Percentiles rank a stretch among this genome's conserved stretches.
Evolutionary conservation across 2,329 filamentous ascomycete genomes (phyloP).

Genomic region (Xylariaceae sp.): DNA sequence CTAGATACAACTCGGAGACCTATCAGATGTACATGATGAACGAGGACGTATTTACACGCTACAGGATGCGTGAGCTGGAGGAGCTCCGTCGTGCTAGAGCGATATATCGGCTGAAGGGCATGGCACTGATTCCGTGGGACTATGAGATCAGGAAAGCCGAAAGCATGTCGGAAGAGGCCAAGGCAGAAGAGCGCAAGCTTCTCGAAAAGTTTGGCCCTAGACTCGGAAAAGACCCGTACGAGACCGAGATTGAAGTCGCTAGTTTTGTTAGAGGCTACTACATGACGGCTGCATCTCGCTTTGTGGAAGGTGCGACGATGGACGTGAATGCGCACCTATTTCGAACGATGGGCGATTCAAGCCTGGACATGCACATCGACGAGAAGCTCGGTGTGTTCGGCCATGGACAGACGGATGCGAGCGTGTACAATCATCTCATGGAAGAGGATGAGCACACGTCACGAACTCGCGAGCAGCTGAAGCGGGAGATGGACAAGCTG

Average conservation of each 20-base stretch:
- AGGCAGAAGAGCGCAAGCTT: constrained; percentile 36
- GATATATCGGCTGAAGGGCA: constrained; percentile 42
- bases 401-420: constrained; percentile 14
- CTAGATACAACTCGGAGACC: constrained; percentile 51
- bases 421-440: constrained; percentile 41
- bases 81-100: constrained; percentile 45
- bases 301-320: constrained; percentile 49
- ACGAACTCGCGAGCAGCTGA: constrained; percentile 34
- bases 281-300: constrained; percentile 58
- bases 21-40: constrained; percentile 56
- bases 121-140: constrained; percentile 33
- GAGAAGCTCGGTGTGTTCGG: constrained; percentile 21
- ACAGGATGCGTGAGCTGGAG: constrained; percentile 41
- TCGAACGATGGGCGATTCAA: constrained; percentile 17
- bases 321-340: constrained; percentile 27
- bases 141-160: constrained; percentile 22
- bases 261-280: constrained; percentile 67
- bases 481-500: constrained; percentile 42
- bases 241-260: constrained; percentile 57
- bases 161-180: constrained; percentile 45
- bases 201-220: constrained; percentile 39
- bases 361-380: constrained; percentile 23
- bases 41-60: constrained; percentile 40
- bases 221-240: constrained; percentile 55
- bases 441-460: constrained; percentile 44